phyloP scores from a whole-genome alignment of 2,329 filamentous ascomycete species.

The Aspergillus persii region DNA sequence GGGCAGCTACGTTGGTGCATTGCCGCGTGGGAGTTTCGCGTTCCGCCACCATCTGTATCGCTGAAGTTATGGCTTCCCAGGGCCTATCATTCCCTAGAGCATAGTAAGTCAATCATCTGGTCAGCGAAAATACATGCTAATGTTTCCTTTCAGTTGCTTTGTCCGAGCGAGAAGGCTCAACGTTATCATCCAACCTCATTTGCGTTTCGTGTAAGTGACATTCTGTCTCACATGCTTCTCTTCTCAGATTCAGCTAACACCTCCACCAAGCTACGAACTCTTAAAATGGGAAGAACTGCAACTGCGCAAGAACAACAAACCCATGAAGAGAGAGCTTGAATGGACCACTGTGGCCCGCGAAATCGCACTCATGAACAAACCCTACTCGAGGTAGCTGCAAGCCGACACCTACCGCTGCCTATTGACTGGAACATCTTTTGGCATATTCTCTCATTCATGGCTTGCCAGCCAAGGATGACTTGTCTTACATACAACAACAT shows the following conservation, averaged over 20 bases:
- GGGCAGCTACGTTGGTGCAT: constrained; percentile 86
- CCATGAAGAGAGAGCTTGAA: constrained; percentile 74
- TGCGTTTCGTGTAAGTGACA: constrained; percentile 71
- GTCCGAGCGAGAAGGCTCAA: constrained; percentile 89
- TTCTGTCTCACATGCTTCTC: neutral
- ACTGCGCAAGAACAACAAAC: constrained; percentile 52
- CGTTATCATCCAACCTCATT: constrained; percentile 96
- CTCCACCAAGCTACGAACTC: constrained; percentile 64
- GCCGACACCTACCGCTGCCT: neutral
- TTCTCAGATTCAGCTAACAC: constrained; percentile 14
- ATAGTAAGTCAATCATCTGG: constrained; percentile 57
- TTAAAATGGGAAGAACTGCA: constrained; percentile 91
- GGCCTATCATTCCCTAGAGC: constrained; percentile 83
- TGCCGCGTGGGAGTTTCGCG: constrained; percentile 94
- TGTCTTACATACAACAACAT: neutral
- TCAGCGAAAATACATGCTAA: neutral
- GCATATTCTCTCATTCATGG: neutral
- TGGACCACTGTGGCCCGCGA: constrained; percentile 87
- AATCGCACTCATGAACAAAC: constrained; percentile 93
- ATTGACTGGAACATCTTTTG: neutral
- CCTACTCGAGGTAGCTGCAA: constrained; percentile 67
- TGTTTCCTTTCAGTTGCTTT: constrained; percentile 62
- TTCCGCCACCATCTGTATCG: constrained; percentile 96
- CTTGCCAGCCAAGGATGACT: neutral
- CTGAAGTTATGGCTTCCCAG: constrained; percentile 88